Conservation (phyloP, 1,284 basidiomycete species). For the Cutaneotrichosporon sp. region DNA sequence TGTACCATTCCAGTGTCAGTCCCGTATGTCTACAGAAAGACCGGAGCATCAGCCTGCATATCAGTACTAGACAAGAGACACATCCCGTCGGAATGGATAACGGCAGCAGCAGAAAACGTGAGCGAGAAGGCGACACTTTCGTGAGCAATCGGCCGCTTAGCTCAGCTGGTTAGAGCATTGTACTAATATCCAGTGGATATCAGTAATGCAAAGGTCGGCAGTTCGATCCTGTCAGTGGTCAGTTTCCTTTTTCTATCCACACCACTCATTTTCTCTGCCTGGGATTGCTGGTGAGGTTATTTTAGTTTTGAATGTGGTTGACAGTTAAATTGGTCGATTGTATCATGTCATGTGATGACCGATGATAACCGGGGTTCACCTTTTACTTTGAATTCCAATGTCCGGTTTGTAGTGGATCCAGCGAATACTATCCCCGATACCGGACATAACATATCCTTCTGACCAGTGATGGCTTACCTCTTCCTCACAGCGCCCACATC, state of each 20-base stretch:
- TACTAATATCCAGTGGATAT: background rate
- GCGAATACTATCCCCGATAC: constrained; percentile 3
- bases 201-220: constrained; percentile 3
- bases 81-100: too few relatives aligned
- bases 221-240: constrained; percentile 3
- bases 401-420: background rate
- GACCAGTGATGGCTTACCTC: background rate
- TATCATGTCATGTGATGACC: background rate
- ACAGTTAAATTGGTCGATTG: background rate
- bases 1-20: too few relatives aligned
- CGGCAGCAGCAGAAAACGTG: too few relatives aligned
- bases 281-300: too few relatives aligned
- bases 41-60: too few relatives aligned
- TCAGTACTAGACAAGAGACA: too few relatives aligned
- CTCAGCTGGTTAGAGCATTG: constrained; percentile 3
- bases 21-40: too few relatives aligned
- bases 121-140: background rate
- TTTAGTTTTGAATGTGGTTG: too few relatives aligned
- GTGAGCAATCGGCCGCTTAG: background rate
- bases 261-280: too few relatives aligned
- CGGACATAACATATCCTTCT: background rate
- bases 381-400: background rate
- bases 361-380: background rate
- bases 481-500: background rate
- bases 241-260: background rate